Evolutionary conservation across 1,139 yeast species (phyloP), one percentile per base, ranked within the genome.

Genomic region (Candida mesenterica): DNA sequence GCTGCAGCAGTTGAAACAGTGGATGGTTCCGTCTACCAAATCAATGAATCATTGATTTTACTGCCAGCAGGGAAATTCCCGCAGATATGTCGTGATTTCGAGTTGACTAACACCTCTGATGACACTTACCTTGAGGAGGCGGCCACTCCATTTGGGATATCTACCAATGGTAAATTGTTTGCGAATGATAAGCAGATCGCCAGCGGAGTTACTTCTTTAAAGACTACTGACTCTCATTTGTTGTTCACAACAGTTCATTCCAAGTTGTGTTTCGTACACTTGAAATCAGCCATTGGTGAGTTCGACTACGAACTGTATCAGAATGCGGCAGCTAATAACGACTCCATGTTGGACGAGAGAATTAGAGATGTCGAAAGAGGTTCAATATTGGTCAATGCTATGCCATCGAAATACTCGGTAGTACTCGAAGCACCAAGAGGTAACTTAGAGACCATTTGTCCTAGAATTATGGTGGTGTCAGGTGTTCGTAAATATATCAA

Each of bases 371-470:
- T 94, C 37, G 99, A 94, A 61, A 74, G 97, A 44, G 98, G 98
- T 1, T 87, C 97, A 0, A 51, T 84, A 22, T 62, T 94, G 34
- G 87, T 92, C 1, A 71, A 92, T 30, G 79, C 79, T 1, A 81
- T 89, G 55, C 97, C 97, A 1, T 79, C 95, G 0, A 84, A 78
- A 40, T 81, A 89, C 39, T 77, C 94, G 0, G 89, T 94, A 13
- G 80, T 87, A 2, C 68, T 94, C 37, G 96, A 94, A 59, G 97
- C 97, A 3, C 95, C 95, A 40, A 76, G 99, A 57, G 99, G 99
- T 42, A 94, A 94, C 50, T 66, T 92, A 46, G 99, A 94, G 59
- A 89, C 97, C 0, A 84, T 94, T 22, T 83, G 79, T 52, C 98
- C 99, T 8, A 74, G 98, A 58, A 85, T 92, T 31, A 80, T 92